A percentile compares a stretch with the other conserved stretches of the same genome.
These are phyloP conservation scores for Argentina anserina DNA, from an alignment of 306 rosid species.

Conservation along the genomic window DNA sequence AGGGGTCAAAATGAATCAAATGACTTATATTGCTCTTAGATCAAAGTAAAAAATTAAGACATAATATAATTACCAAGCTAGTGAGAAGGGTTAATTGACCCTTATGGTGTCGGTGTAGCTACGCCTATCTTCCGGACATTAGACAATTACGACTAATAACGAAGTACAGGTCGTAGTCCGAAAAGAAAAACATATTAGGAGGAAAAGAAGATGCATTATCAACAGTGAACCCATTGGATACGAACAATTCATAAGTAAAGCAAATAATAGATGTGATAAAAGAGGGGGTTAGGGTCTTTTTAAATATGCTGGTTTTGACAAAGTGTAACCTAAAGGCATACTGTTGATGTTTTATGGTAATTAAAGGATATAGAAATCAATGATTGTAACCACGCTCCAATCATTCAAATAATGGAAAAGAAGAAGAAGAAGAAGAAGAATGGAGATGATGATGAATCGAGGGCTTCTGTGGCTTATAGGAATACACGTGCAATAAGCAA, in stretches of 20 bases:
- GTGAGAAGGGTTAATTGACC: too few relatives aligned
- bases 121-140: too few relatives aligned
- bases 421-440: not conserved
- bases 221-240: not conserved
- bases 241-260: not conserved
- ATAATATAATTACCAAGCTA: too few relatives aligned
- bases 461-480: not conserved
- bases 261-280: not conserved
- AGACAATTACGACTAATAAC: too few relatives aligned
- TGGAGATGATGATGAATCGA: not conserved
- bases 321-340: not conserved
- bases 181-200: not conserved
- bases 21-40: too few relatives aligned
- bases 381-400: constrained; percentile 38
- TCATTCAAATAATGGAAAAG: constrained; percentile 7
- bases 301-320: constrained; percentile 2
- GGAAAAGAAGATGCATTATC: not conserved
- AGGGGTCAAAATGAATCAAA: too few relatives aligned
- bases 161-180: not conserved
- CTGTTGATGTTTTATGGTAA: constrained; percentile 22
- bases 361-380: constrained; percentile 18
- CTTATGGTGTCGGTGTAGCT: too few relatives aligned
- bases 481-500: constrained; percentile 2
- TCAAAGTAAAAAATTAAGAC: too few relatives aligned
- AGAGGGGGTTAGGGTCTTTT: not conserved